Base-by-base conservation (phyloP, 2,329 filamentous ascomycete species). In the Monilinia aucupariae region DNA sequence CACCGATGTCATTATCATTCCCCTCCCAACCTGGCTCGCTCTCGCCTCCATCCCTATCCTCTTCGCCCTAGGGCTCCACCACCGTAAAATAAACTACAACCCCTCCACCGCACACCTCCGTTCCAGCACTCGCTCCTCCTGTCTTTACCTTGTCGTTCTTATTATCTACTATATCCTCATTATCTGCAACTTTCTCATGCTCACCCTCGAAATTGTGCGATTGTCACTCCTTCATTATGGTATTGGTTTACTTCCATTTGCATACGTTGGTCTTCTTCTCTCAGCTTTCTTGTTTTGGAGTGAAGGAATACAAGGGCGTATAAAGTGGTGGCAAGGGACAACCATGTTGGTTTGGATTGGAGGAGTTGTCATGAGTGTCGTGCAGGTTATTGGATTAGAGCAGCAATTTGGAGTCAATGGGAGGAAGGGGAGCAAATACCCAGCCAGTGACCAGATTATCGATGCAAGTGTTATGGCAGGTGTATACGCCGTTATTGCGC, bases 391-490 rank as follows among this genome's bases (percentile, higher is more conserved):
- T 43, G 73, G 70, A 34, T 64, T 76, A 39, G 53, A 47, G 7
- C 71, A 71, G 3, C 73, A 75, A 51, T 56, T 32, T 17, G 73
- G 69, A 4, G 68, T 66, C 0, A 52, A 66, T n/a, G 64, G 58
- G 17, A 65, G 71, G 47, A 72, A 72, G 48, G 69, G 68, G 12
- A 69, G 49, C 2, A 74, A 71, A 61, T 76, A 76, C 54, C 73
- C 74, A 2, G 52, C 72, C 2, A 65, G 65, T 15, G 74, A 75
- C 59, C 70, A 75, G 56, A 64, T 75, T 37, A 72, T 66, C 30
- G 74, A 76, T 67, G 68, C 73, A 1, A 69, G 66, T 0, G 73
- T 75, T 15, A 72, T 75, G 68, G 71, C 73, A 13, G 74, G 74
- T 0, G 68, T 76, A 2, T 75, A 73, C 67, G 68, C 68, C 37